Percentiles rank a stretch among this genome's conserved stretches.
These are phyloP conservation scores for Neoascochyta sp. DNA, from an alignment of 2,329 filamentous ascomycete genomes.

Conservation along the genomic window DNA sequence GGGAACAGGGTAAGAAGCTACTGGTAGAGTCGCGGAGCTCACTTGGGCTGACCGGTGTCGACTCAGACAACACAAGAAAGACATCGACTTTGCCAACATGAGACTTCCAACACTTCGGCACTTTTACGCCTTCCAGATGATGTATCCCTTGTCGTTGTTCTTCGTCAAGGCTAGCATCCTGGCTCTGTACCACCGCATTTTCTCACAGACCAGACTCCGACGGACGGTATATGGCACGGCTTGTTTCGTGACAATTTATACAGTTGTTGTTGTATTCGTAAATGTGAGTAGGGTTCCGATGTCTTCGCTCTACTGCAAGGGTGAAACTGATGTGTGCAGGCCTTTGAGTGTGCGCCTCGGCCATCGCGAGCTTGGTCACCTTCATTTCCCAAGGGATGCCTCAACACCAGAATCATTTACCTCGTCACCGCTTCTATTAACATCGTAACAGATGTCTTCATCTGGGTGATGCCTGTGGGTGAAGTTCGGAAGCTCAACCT, in stretches of 20 bases:
- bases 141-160: conserved; percentile 21
- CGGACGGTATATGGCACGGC: conserved; percentile 7
- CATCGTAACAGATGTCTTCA: conserved; percentile 17
- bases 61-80: conserved; percentile 8
- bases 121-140: conserved; percentile 24
- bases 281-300: conserved; percentile 6
- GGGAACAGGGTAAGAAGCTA: conserved; percentile 11
- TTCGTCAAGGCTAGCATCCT: conserved; percentile 22
- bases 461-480: conserved; percentile 16
- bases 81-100: conserved; percentile 8
- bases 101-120: conserved; percentile 18
- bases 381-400: conserved; percentile 19
- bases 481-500: conserved; percentile 16
- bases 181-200: conserved; percentile 21
- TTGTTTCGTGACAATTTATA: no score
- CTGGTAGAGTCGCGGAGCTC: conserved; percentile 1
- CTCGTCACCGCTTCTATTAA: conserved; percentile 17
- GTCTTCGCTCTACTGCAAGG: background rate
- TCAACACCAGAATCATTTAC: conserved; percentile 15
- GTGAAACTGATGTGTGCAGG: conserved; percentile 6
- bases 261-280: conserved; percentile 15
- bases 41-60: conserved; percentile 1
- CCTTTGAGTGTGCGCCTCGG: conserved; percentile 16
- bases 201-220: conserved; percentile 11
- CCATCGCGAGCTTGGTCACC: conserved; percentile 15